Base-by-base conservation (phyloP, 345 rosid genomes). In the Lepidium sativum region DNA sequence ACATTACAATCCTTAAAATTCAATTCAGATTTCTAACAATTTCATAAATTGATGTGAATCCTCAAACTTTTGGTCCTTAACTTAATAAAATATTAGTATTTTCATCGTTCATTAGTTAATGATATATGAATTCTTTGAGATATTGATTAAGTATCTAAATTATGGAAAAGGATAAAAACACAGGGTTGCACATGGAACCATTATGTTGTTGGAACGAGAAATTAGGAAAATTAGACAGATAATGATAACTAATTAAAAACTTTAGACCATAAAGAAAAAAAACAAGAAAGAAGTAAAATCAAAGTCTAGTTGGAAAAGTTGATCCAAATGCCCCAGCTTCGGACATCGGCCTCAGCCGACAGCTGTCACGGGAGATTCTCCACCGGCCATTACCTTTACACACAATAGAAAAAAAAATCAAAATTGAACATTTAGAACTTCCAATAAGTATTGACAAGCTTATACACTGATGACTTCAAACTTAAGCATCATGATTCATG, bases 111-210 rank as follows among this genome's bases (percentile, higher is more conserved):
- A 12, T 16, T 41, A 41, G 27, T 23, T 55, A 29, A 52, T 53
- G 3, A 1, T 18, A 8, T 61, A 20, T 33, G 21, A 21, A 25
- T 15, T 16, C 12, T 21, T 21, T 35, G 16, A 4, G 35, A 21
- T 6, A 10, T 63, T 6, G 4, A 10, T 43, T 1, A 14, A 6
- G 12, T 65, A n/a, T n/a, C n/a, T 43, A 34, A 20, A 47, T 54
- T 42, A 14, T 25, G 43, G 13, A 66, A 50, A 59, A 52, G 51
- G 35, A 15, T 8, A 16, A 69, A 69, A 72, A 64, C 72, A 66
- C 15, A 59, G 50, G 38, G 50, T 72, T 72, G 76, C 76, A 59
- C 67, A 72, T 72, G 76, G 52, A 72, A 72, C 66, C 67, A 72
- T 65, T 54, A 72, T 72, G 71, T 72, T 72, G 41, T 65, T 59